Evolutionary conservation across 306 rosid genomes (phyloP).

Genomic region (Echinosophora koreensis): DNA sequence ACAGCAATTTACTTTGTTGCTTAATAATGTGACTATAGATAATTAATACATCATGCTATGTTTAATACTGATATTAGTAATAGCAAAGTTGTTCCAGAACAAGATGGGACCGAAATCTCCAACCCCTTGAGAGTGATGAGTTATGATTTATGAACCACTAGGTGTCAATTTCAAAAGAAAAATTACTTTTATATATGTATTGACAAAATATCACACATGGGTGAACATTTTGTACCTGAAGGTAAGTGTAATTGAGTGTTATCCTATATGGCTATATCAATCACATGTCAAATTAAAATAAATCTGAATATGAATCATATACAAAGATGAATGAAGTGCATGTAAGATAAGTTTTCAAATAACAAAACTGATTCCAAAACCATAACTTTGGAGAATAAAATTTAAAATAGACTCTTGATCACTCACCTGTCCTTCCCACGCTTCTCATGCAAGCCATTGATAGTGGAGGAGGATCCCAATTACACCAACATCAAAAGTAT

Average conservation of each 20-base stretch:
- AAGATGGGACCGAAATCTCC: constrained; percentile 25
- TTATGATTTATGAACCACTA: constrained; percentile 14
- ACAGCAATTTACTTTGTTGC: constrained; percentile 2
- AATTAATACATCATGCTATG: background rate
- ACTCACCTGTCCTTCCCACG: constrained; percentile 44
- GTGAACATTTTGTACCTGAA: background rate
- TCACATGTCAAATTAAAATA: too few species aligned
- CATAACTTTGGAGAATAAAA: constrained; percentile 49
- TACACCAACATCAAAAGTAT: constrained; percentile 41
- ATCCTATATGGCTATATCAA: too few species aligned
- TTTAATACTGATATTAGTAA: too few species aligned
- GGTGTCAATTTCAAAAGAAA: background rate
- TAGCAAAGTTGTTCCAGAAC: background rate
- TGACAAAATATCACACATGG: background rate
- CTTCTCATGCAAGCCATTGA: constrained; percentile 65
- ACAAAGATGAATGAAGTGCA: too few species aligned
- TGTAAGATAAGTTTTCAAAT: too few species aligned
- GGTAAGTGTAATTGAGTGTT: too few species aligned
- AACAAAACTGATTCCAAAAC: constrained; percentile 17
- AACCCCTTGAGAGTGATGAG: background rate
- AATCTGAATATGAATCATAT: too few species aligned
- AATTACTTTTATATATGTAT: too few species aligned
- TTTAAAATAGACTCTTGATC: constrained; percentile 31
- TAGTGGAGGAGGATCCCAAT: constrained; percentile 67
- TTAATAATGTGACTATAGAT: background rate